phyloP scores from a whole-genome alignment of 345 rosid species.

The Passiflora organensis region DNA sequence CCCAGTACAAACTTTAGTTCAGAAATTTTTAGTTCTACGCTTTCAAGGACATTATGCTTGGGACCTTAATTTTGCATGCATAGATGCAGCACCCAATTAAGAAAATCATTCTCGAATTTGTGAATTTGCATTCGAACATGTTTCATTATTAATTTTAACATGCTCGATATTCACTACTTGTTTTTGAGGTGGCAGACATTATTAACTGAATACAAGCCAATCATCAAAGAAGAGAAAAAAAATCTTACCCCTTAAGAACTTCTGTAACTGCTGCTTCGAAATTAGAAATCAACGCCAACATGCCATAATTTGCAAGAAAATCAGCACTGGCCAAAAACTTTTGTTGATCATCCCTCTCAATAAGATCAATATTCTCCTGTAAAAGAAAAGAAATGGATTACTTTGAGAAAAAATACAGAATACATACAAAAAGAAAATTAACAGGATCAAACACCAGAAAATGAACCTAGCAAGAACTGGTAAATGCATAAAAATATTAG shows the following conservation, averaged over 20 bases:
- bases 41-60: too few relatives aligned
- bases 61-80: too few relatives aligned
- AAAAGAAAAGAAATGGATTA: conserved; percentile 5
- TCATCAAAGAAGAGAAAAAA: conserved; percentile 3
- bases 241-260: conserved; percentile 65
- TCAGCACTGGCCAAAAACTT: conserved; percentile 71
- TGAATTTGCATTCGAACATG: too few relatives aligned
- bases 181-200: not conserved
- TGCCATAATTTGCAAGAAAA: conserved; percentile 68
- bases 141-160: not conserved
- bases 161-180: not conserved
- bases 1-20: too few relatives aligned
- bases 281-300: conserved; percentile 46
- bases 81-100: too few relatives aligned
- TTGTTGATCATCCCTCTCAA: conserved; percentile 70
- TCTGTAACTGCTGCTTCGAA: conserved; percentile 63
- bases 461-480: not conserved
- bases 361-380: conserved; percentile 73
- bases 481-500: not conserved
- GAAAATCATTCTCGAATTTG: too few relatives aligned
- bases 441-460: not conserved
- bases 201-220: not conserved
- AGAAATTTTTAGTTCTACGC: too few relatives aligned
- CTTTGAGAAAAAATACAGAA: conserved; percentile 4
- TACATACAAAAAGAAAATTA: not conserved